phyloP scores from a whole-genome alignment of 164 flowering plant genomes.

The Chimonanthus salicifolius region DNA sequence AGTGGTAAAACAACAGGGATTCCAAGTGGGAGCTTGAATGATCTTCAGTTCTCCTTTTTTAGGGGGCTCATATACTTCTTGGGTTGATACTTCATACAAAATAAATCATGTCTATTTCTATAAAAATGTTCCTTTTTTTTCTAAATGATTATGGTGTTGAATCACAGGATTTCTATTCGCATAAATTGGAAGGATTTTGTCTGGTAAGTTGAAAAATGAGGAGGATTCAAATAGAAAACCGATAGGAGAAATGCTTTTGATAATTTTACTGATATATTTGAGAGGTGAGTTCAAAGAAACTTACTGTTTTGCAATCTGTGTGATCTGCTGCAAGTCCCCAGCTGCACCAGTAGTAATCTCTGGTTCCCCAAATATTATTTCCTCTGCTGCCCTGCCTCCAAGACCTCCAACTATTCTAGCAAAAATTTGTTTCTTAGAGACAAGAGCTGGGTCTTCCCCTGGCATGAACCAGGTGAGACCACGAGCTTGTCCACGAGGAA shows the following conservation, averaged over 20 bases:
- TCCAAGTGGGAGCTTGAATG: too few relatives aligned
- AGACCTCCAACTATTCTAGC: conserved; percentile 71
- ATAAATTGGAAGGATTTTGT: too few relatives aligned
- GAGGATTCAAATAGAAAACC: background rate
- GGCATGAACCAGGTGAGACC: conserved; percentile 77
- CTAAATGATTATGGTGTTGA: too few relatives aligned
- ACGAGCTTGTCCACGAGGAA: conserved; percentile 73
- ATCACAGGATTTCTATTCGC: too few relatives aligned
- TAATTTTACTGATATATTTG: too few relatives aligned
- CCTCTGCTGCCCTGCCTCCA: conserved; percentile 81
- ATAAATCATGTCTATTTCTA: too few relatives aligned
- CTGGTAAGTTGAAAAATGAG: too few relatives aligned
- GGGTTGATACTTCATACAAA: too few relatives aligned
- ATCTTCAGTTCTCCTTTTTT: too few relatives aligned
- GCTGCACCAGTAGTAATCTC: conserved; percentile 78
- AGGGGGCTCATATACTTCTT: too few relatives aligned
- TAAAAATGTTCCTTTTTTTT: too few relatives aligned
- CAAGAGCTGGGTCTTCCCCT: conserved; percentile 55
- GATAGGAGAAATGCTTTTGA: background rate
- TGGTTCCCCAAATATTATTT: conserved; percentile 61
- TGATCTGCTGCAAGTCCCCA: conserved; percentile 62
- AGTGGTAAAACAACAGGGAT: too few relatives aligned
- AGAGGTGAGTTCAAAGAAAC: background rate
- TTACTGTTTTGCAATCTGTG: conserved; percentile 62
- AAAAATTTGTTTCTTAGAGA: conserved; percentile 58